Evolutionary conservation across 192 early-diverging fungal genomes (phyloP).

Genomic region (Thamnidium elegans): DNA sequence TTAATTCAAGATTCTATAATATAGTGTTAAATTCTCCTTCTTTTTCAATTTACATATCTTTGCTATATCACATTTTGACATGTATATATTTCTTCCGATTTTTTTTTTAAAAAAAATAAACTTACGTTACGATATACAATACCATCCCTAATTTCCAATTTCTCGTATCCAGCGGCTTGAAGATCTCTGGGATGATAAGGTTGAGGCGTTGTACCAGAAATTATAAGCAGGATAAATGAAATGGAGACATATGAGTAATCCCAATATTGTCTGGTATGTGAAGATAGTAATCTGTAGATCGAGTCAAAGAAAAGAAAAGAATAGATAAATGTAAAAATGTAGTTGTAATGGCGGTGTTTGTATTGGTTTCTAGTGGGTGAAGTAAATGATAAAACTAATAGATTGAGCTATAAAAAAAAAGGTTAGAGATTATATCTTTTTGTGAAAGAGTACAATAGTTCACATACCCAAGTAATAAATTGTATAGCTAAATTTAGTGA

Average conservation of each 20-base stretch:
- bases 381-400: slow-evolving; percentile 1
- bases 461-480: slow-evolving; percentile 9
- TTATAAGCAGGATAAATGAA: not conserved
- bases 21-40: not conserved
- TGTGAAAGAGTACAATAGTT: not conserved
- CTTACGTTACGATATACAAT: slow-evolving; percentile 22
- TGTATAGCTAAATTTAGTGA: not conserved
- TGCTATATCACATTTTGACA: no score
- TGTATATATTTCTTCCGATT: not conserved
- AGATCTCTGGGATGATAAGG: slow-evolving; percentile 17
- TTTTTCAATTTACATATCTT: no score
- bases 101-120: not conserved
- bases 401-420: slow-evolving; percentile 1
- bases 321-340: not conserved
- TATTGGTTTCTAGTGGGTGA: slow-evolving; percentile 4
- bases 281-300: not conserved
- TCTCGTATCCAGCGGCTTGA: not conserved
- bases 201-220: not conserved
- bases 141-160: slow-evolving; percentile 9
- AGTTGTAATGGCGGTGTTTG: not conserved
- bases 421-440: not conserved
- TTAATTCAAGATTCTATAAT: slow-evolving; percentile 8
- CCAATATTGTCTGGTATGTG: not conserved
- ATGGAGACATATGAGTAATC: not conserved
- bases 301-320: not conserved